Conservation (phyloP, 495 filamentous ascomycete genomes). For the Hyaloscypha hepaticicola region DNA sequence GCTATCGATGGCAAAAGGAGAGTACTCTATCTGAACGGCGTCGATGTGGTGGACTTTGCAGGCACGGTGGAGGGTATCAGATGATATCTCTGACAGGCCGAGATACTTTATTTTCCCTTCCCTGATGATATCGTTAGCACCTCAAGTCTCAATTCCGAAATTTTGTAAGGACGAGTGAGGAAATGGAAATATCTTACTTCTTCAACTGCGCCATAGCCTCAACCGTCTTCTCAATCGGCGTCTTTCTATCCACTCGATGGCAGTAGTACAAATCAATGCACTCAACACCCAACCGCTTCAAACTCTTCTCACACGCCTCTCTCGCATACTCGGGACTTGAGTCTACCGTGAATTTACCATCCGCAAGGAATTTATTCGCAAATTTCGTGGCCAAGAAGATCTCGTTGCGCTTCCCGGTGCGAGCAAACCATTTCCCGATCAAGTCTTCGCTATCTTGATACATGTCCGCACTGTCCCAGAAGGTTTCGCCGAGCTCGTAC, state of each 20-base stretch:
- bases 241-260: slow-evolving; percentile 49
- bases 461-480: slow-evolving; percentile 62
- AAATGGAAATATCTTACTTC: slow-evolving; percentile 18
- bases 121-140: slow-evolving; percentile 7
- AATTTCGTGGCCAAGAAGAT: slow-evolving; percentile 58
- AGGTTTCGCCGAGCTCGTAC: slow-evolving; percentile 50
- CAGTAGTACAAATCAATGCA: slow-evolving; percentile 60
- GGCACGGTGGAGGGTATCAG: slow-evolving; percentile 58
- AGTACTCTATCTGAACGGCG: slow-evolving; percentile 65
- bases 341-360: slow-evolving; percentile 16
- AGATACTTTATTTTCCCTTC: slow-evolving; percentile 60
- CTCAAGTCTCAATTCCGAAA: neutral
- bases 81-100: slow-evolving; percentile 55
- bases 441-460: slow-evolving; percentile 52
- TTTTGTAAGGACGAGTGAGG: neutral
- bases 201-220: slow-evolving; percentile 43
- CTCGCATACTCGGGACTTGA: slow-evolving; percentile 35
- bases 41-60: slow-evolving; percentile 57
- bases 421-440: slow-evolving; percentile 55
- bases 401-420: slow-evolving; percentile 47
- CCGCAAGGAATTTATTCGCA: slow-evolving; percentile 27
- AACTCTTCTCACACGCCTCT: slow-evolving; percentile 41
- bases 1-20: slow-evolving; percentile 56
- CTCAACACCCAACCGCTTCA: slow-evolving; percentile 48
- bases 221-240: slow-evolving; percentile 62